phyloP scores from a whole-genome alignment of 208 protist species.

The Trypanosoma theileri region DNA sequence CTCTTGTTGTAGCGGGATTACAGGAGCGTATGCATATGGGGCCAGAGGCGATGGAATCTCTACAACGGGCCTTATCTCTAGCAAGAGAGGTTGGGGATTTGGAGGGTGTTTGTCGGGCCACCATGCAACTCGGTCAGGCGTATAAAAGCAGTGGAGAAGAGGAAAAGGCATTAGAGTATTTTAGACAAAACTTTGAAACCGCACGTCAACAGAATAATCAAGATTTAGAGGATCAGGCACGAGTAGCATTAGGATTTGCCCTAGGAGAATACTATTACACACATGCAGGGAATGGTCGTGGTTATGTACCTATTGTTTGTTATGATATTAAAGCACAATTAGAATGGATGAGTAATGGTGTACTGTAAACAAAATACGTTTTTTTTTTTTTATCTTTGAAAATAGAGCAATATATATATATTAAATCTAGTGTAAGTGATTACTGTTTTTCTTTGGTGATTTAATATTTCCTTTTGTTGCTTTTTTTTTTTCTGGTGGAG shows the following conservation, averaged over 20 bases:
- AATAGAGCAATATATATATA: too few relatives aligned
- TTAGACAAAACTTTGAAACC: conserved; percentile 70
- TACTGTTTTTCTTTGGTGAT: too few relatives aligned
- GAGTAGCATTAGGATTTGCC: conserved; percentile 84
- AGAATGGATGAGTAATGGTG: conserved; percentile 84
- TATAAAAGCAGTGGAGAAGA: conserved; percentile 55
- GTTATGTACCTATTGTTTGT: conserved; percentile 81
- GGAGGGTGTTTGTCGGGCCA: conserved; percentile 66
- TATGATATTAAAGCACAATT: conserved; percentile 78
- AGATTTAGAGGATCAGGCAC: conserved; percentile 72
- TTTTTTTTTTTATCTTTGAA: too few relatives aligned
- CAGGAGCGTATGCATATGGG: conserved; percentile 77
- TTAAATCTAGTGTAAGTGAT: too few relatives aligned
- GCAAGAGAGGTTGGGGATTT: conserved; percentile 68
- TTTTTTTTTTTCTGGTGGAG: too few relatives aligned
- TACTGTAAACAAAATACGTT: conserved; percentile 36
- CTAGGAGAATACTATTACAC: conserved; percentile 73
- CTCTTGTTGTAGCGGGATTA: conserved; percentile 67
- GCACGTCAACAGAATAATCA: conserved; percentile 55
- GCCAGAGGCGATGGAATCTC: conserved; percentile 58
- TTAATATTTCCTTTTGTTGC: too few relatives aligned
- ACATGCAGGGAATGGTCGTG: conserved; percentile 61
- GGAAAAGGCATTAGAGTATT: conserved; percentile 66
- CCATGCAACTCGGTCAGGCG: conserved; percentile 82
- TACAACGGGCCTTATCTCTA: conserved; percentile 63